Evolutionary conservation across 177 flowering plant genomes (phyloP).

Genomic region (Vitis hybrid): DNA sequence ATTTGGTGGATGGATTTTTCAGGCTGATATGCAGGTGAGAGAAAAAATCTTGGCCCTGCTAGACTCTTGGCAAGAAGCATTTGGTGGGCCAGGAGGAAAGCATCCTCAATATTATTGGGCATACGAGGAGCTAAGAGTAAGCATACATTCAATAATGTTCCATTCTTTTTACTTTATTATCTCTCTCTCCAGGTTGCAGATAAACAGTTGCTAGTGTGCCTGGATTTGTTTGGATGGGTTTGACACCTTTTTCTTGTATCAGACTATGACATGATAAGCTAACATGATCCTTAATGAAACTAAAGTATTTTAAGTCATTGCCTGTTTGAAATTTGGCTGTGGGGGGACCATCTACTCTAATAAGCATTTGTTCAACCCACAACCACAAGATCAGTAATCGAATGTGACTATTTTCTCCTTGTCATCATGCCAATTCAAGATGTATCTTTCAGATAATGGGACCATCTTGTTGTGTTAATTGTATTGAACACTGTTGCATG

Average conservation of each 20-base stretch:
- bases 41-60: conserved; percentile 73
- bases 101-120: conserved; percentile 91
- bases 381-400: too few relatives aligned
- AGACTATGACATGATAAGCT: neutral
- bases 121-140: conserved; percentile 86
- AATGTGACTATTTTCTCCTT: too few relatives aligned
- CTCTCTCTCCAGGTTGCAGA: neutral
- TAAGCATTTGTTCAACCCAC: neutral
- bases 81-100: conserved; percentile 92
- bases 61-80: conserved; percentile 97
- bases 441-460: too few relatives aligned
- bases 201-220: neutral
- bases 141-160: conserved; percentile 2
- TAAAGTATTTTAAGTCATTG: neutral
- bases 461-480: neutral
- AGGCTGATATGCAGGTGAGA: conserved; percentile 87
- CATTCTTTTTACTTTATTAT: neutral
- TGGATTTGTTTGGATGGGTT: neutral
- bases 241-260: neutral
- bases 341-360: neutral
- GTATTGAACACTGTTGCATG: neutral
- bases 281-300: neutral
- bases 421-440: too few relatives aligned
- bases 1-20: conserved; percentile 22
- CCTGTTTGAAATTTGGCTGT: neutral